Base-by-base conservation (phyloP, 73 alveolate genomes). In the Symbiodinium natans region DNA sequence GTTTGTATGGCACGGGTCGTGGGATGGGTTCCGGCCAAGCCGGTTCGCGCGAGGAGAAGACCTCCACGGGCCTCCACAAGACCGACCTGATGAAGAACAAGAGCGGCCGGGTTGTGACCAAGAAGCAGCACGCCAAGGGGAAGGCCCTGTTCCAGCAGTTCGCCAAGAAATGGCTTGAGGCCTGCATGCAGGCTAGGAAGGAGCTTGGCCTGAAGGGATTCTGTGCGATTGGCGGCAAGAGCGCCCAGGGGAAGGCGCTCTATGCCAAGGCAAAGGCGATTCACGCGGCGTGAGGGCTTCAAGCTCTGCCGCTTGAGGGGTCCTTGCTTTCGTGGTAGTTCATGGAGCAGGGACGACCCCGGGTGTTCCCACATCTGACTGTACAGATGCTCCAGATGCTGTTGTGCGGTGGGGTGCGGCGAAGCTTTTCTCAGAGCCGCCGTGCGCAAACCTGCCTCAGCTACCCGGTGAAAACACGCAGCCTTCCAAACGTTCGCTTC, bases 161-260 rank as follows among this genome's bases (percentile, higher is more conserved):
- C 93, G 36, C 21, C 80, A 21, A 39, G 82, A n/a, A 46, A 9
- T 42, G 46, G 41, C 25, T 21, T 23, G 52, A 31, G 0, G 43
- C 80, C 23, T 41, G 38, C 40, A 25, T 21, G 41, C 29, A 27
- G 52, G 93, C 93, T 15, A 29, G 94, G 41, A 46, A 86, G 94
- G 94, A 46, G 59, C 40, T 86, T 39, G 94, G 94, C 83, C 59
- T 86, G 83, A 86, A 86, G 83, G 94, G 94, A 48, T 86, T 54
- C 41, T n/a, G 52, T 17, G 63, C 94, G 11, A 56, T 86, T 29
- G 83, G 83, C 17, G 94, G 94, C 3, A 86, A 46, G 83, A 86
- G 54, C 6, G 39, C 46, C 8, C 40, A 31, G 38, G 94, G 94
- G 36, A 86, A 86, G 56, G 94, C 82, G 27, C 59, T 86, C 42